Conservation (phyloP, 2,329 filamentous ascomycete species). For the Stagonosporopsis vannaccii region DNA sequence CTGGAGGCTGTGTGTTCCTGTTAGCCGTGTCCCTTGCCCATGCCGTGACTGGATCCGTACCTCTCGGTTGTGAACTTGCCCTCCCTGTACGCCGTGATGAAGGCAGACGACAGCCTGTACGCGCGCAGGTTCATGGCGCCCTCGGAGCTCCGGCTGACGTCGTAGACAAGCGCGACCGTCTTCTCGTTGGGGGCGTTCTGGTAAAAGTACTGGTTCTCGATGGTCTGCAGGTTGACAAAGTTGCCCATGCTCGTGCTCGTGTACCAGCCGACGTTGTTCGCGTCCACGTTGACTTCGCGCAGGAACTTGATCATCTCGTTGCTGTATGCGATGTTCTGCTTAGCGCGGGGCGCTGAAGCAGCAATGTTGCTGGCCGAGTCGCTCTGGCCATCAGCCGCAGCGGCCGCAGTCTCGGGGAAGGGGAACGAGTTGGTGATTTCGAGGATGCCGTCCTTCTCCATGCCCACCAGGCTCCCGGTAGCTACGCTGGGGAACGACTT, state of each 20-base stretch:
- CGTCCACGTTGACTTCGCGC: conserved; percentile 97
- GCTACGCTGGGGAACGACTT: conserved; percentile 86
- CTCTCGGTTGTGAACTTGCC: conserved; percentile 96
- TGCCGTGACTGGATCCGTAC: conserved; percentile 67
- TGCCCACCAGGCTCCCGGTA: conserved; percentile 89
- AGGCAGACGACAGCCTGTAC: conserved; percentile 85
- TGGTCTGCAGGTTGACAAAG: conserved; percentile 92
- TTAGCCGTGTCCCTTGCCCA: conserved; percentile 69
- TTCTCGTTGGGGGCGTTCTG: conserved; percentile 89
- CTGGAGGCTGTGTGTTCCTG: conserved; percentile 73
- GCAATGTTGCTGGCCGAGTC: conserved; percentile 65
- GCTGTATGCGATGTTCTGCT: conserved; percentile 88
- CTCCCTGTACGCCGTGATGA: conserved; percentile 94
- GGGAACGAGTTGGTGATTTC: conserved; percentile 96
- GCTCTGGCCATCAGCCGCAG: conserved; percentile 57
- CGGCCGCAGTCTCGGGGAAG: conserved; percentile 83
- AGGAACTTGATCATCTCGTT: conserved; percentile 97
- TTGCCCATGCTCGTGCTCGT: conserved; percentile 98
- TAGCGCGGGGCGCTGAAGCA: conserved; percentile 87
- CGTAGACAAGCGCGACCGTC: conserved; percentile 89
- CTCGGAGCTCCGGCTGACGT: conserved; percentile 93
- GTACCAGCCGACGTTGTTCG: conserved; percentile 98
- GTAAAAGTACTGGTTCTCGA: conserved; percentile 98
- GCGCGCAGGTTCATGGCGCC: conserved; percentile 88
- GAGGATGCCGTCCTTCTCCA: conserved; percentile 82